Evolutionary conservation across 2,329 filamentous ascomycete genomes (phyloP).

Genomic region (Alternaria triticimaculans): DNA sequence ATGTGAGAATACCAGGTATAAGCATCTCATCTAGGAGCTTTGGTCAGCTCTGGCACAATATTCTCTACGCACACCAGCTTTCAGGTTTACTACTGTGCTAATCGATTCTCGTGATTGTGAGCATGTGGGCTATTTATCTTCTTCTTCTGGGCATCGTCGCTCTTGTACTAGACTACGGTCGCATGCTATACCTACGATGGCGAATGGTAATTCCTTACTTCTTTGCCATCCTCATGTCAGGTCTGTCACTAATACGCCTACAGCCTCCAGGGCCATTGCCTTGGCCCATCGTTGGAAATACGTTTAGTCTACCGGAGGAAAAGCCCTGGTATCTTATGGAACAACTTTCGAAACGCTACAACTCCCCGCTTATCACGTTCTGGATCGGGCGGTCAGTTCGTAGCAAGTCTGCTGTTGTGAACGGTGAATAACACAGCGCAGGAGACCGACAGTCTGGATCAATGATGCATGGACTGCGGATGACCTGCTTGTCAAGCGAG

Average conservation of each 20-base stretch:
- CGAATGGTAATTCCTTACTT: constrained; percentile 50
- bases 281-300: constrained; percentile 63
- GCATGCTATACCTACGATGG: constrained; percentile 58
- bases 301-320: constrained; percentile 59
- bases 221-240: background rate
- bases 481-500: constrained; percentile 61
- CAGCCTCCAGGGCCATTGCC: constrained; percentile 63
- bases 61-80: background rate
- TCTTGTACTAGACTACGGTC: constrained; percentile 52
- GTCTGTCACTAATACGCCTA: background rate
- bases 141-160: constrained; percentile 13
- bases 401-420: fast-evolving
- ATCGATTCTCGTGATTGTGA: background rate
- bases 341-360: constrained; percentile 57
- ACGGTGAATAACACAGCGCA: background rate
- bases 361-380: constrained; percentile 60
- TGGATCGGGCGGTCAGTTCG: constrained; percentile 53
- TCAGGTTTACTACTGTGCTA: fast-evolving
- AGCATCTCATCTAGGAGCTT: background rate
- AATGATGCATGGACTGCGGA: constrained; percentile 57
- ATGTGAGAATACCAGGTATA: background rate
- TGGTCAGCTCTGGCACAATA: fast-evolving
- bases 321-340: constrained; percentile 67
- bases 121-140: background rate
- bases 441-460: constrained; percentile 48